Evolutionary conservation across 2,329 filamentous ascomycete species (phyloP), one percentile per base, ranked within the genome.

Genomic region (Exophiala viscosa): DNA sequence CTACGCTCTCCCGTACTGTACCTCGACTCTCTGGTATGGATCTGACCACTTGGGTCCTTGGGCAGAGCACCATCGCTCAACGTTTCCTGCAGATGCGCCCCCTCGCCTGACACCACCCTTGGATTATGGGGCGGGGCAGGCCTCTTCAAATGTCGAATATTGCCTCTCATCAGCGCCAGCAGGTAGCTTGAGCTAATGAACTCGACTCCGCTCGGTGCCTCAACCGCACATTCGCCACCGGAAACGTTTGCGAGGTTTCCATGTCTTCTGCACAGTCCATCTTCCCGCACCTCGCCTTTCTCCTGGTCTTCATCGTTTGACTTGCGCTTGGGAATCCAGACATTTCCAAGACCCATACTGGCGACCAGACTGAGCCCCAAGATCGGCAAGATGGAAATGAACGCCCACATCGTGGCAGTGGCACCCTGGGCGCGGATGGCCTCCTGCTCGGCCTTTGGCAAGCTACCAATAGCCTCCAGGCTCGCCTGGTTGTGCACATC

Each of bases 351-450:
- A 13, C 72, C 68, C 1, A 66, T 49, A n/a, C 72, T 70, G 3
- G 74, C 69, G 3, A 78, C 39, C 1, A 78, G 65, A 14, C 72
- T 73, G 4, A 79, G 51, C 33, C 67, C 76, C 68, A 85, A 75
- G 52, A 87, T 77, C 0, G 83, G 83, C 10, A 80, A 67, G 34
- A 87, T 76, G 0, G 82, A 72, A 35, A 85, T 74, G 60, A 84
- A 84, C 0, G 83, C 80, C 78, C 83, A 85, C 57, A 83, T 80
- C n/a, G 86, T 80, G 0, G 82, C 84, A 53, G 73, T 75, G 58
- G 75, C 76, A 2, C 75, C 78, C 5, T 69, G 69, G 7, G 72
- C 64, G 3, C 72, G 69, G 1, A 80, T 67, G 2, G 62, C 62
- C 0, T 65, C 61, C 47, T 75, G 72, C 7, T 67, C 60, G 0